Evolutionary conservation across 2,329 filamentous ascomycete species (phyloP).

Genomic region (Penicillium sp.): DNA sequence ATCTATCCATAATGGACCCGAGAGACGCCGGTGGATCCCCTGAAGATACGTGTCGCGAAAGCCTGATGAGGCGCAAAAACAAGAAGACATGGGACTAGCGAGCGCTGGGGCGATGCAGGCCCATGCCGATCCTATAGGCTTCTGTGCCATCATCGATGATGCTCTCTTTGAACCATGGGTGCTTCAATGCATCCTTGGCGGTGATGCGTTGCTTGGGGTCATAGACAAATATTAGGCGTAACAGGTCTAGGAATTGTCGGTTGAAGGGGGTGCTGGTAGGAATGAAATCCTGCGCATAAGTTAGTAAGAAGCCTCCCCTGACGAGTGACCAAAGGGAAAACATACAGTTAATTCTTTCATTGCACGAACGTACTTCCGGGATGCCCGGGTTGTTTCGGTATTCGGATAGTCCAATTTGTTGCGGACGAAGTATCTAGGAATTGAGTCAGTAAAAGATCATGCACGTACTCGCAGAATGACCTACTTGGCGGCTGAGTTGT

Average conservation of each 20-base stretch:
- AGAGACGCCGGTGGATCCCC: slow-evolving; percentile 17
- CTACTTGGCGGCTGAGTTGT: slow-evolving; percentile 59
- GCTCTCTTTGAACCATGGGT: slow-evolving; percentile 66
- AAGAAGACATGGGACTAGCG: slow-evolving; percentile 10
- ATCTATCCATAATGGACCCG: slow-evolving; percentile 24
- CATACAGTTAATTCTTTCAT: slow-evolving; percentile 56
- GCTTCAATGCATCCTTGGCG: slow-evolving; percentile 64
- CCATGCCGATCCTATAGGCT: slow-evolving; percentile 58
- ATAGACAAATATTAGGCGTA: slow-evolving; percentile 66
- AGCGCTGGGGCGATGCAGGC: slow-evolving; percentile 34
- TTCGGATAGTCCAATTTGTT: slow-evolving; percentile 65
- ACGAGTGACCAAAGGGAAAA: background rate
- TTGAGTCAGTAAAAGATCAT: slow-evolving; percentile 30
- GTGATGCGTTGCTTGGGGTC: slow-evolving; percentile 66
- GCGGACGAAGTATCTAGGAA: slow-evolving; percentile 54
- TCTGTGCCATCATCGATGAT: slow-evolving; percentile 68
- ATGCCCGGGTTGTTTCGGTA: slow-evolving; percentile 62
- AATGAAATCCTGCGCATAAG: slow-evolving; percentile 59
- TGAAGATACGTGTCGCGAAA: slow-evolving; percentile 5
- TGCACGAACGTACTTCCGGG: slow-evolving; percentile 66
- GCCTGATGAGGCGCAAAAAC: background rate
- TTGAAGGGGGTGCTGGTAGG: slow-evolving; percentile 62
- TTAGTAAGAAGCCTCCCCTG: slow-evolving; percentile 1
- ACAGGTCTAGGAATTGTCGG: slow-evolving; percentile 62
- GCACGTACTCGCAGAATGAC: slow-evolving; percentile 30